Base-by-base conservation (phyloP, 495 filamentous ascomycete genomes). In the Penicillium roqueforti region DNA sequence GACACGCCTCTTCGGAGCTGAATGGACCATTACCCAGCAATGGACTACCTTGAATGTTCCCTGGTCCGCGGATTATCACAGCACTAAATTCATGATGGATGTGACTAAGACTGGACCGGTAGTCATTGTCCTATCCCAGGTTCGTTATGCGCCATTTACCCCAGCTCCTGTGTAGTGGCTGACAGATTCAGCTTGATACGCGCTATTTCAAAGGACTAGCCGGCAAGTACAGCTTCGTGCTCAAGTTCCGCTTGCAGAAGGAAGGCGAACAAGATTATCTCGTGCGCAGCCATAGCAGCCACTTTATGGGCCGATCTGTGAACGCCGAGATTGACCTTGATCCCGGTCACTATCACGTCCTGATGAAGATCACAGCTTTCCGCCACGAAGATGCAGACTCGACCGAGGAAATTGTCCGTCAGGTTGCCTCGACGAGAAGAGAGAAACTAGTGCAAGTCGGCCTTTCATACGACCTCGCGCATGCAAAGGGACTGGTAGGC, bases 11-110 rank as follows among this genome's bases (percentile, higher is more conserved):
- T 96, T 97, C 56, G 86, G 85, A n/a, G 73, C 79, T 0, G 82
- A 86, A 22, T 96, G 92, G 92, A 86, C 81, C 19, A 78, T 96
- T 29, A 83, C 87, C 0, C 87, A 88, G 51, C 83, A 87, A 48
- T 97, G 92, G 92, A 89, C 91, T 0, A 88, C 82, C 0, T 70
- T 97, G 20, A 82, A 84, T 36, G 87, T 96, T 5, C 88, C 92
- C 1, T 96, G 91, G 90, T 86, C 83, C 18, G 79, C 84, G 3
- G 88, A 92, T 54, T 97, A 95, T 61, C 85, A 91, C 56, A 80
- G 86, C 58, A 92, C 88, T 19, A 89, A 89, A 53, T 97, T 95
- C 65, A 70, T 78, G 48, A 78, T 96, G 47, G 81, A 78, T 4
- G 74, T 96, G 1, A 77, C 76, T 9, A 82, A 86, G 56, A 68